A percentile compares a stretch with the other conserved stretches of the same genome.
Evolutionary conservation across 192 early-diverging fungal genomes (phyloP).

Genomic region (Piromyces finnis): DNA sequence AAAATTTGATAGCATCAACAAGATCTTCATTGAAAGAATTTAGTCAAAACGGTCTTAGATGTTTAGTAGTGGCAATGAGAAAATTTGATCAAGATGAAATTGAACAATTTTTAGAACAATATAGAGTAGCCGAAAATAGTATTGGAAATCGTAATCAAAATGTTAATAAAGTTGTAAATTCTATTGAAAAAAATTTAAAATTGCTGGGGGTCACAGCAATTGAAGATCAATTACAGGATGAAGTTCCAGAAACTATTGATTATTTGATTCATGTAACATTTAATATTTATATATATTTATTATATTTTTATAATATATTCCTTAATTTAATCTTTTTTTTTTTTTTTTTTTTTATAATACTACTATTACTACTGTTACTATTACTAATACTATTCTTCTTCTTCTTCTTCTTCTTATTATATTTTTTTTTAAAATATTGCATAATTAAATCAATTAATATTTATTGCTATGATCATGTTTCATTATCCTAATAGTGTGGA

Average conservation of each 20-base stretch:
- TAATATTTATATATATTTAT: neutral
- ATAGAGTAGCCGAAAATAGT: neutral
- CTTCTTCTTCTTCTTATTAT: no score
- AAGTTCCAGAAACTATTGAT: conserved; percentile 43
- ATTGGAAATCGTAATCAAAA: conserved; percentile 35
- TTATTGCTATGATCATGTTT: no score
- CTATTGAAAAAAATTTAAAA: conserved; percentile 21
- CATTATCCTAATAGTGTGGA: no score
- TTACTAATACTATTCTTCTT: no score
- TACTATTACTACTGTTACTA: no score
- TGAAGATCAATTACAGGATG: conserved; percentile 36
- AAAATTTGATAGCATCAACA: conserved; percentile 40
- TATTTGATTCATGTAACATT: conserved; percentile 15
- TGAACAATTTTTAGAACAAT: neutral
- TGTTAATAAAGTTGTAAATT: conserved; percentile 17
- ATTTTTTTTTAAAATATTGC: no score
- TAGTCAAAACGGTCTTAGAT: conserved; percentile 32
- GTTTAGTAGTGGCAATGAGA: neutral
- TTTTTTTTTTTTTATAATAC: no score
- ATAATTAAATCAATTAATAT: no score
- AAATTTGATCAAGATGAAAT: neutral
- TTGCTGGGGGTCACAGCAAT: conserved; percentile 37
- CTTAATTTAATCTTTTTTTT: no score
- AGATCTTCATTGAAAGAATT: conserved; percentile 63
- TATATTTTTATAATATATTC: no score